Evolutionary conservation across 805 yeast genomes (phyloP).

Genomic region (Myxozyma lipomycoides): DNA sequence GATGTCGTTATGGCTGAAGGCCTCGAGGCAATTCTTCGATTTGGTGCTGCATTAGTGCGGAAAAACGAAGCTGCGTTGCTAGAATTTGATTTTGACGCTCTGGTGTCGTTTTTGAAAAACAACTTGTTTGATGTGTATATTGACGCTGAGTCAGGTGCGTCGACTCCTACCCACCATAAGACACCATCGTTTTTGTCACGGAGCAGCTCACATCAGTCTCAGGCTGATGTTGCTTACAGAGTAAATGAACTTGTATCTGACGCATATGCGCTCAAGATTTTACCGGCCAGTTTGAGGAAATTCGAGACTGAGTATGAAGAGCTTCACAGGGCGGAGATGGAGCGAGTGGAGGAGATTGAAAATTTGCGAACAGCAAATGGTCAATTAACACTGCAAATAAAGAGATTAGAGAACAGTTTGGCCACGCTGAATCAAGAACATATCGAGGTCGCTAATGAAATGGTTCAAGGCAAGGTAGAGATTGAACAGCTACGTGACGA

Average conservation of each 20-base stretch:
- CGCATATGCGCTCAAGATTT: conserved; percentile 66
- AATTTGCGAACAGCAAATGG: conserved; percentile 61
- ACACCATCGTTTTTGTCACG: conserved; percentile 4
- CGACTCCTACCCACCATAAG: conserved; percentile 20
- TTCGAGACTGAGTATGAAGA: conserved; percentile 72
- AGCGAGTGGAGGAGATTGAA: conserved; percentile 61
- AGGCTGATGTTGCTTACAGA: conserved; percentile 43
- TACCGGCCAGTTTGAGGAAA: conserved; percentile 67
- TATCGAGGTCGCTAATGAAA: conserved; percentile 76
- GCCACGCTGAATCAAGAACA: conserved; percentile 75
- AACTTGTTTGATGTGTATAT: conserved; percentile 69
- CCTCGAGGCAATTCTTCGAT: conserved; percentile 74
- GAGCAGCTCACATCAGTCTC: conserved; percentile 1
- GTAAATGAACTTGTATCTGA: conserved; percentile 73
- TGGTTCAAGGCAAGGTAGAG: conserved; percentile 73
- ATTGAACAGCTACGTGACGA: conserved; percentile 75
- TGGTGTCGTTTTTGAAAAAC: conserved; percentile 74
- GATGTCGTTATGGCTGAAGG: conserved; percentile 92
- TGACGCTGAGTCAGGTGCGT: conserved; percentile 30
- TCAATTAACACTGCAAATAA: conserved; percentile 64
- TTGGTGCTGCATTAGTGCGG: conserved; percentile 75
- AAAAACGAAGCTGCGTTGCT: conserved; percentile 60
- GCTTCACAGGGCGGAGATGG: conserved; percentile 62
- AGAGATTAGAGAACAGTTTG: conserved; percentile 65
- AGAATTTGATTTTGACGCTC: conserved; percentile 65